Conservation (phyloP, 768 basidiomycete genomes). For the Xerocomellus amylosporus region DNA sequence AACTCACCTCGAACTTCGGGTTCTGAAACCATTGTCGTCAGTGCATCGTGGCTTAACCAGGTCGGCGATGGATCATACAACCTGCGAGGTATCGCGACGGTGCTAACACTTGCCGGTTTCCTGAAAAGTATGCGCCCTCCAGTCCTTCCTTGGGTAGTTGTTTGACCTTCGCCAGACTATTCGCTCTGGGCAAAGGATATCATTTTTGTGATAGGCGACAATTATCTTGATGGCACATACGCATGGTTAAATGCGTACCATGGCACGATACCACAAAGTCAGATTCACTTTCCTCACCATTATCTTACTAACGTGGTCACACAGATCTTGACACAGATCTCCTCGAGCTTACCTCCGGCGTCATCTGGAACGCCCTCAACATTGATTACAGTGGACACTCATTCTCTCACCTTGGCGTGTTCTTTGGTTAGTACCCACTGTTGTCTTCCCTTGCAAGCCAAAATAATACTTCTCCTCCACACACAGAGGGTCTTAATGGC, state of each 20-base stretch:
- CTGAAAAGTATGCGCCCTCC: slow-evolving; percentile 60
- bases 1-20: slow-evolving; percentile 90
- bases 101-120: slow-evolving; percentile 81
- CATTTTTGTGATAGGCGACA: slow-evolving; percentile 85
- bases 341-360: slow-evolving; percentile 69
- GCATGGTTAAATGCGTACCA: slow-evolving; percentile 90
- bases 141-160: neutral
- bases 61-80: slow-evolving; percentile 61
- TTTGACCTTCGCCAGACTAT: slow-evolving; percentile 49
- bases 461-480: neutral
- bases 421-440: slow-evolving; percentile 64
- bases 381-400: slow-evolving; percentile 97
- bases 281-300: slow-evolving; percentile 7
- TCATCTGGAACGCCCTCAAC: slow-evolving; percentile 93
- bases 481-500: slow-evolving; percentile 88
- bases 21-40: slow-evolving; percentile 86
- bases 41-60: slow-evolving; percentile 85
- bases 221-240: slow-evolving; percentile 86
- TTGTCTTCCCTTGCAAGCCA: neutral
- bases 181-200: slow-evolving; percentile 96
- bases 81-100: slow-evolving; percentile 80
- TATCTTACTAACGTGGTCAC: neutral
- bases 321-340: slow-evolving; percentile 65
- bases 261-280: slow-evolving; percentile 63
- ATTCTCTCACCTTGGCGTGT: slow-evolving; percentile 93